These are phyloP conservation scores for Scleroderma citrinum DNA, from an alignment of 768 basidiomycete genomes.

Conservation along the genomic window DNA sequence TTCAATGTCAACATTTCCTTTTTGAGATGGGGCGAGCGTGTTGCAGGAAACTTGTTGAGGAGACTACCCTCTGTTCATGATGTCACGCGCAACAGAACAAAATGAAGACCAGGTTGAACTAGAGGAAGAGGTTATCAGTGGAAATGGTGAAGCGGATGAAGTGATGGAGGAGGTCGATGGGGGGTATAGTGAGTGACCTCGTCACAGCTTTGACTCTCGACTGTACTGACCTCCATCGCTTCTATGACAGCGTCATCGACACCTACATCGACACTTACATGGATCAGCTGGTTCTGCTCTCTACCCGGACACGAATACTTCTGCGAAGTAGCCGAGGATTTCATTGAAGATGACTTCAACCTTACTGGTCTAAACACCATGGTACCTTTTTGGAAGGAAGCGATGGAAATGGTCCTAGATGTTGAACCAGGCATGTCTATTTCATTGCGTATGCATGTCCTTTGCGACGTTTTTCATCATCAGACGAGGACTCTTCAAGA, in stretches of 20 bases:
- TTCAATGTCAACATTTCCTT: slow-evolving; percentile 21
- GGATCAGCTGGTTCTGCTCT: slow-evolving; percentile 96
- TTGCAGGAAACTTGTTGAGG: slow-evolving; percentile 10
- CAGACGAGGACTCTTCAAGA: slow-evolving; percentile 89
- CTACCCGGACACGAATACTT: slow-evolving; percentile 96
- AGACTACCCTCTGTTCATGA: slow-evolving; percentile 22
- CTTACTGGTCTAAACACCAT: slow-evolving; percentile 90
- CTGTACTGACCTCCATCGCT: slow-evolving; percentile 13
- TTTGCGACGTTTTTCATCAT: neutral
- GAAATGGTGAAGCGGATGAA: slow-evolving; percentile 61
- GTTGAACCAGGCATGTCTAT: slow-evolving; percentile 85
- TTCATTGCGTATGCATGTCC: slow-evolving; percentile 1
- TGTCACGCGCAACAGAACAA: slow-evolving; percentile 34
- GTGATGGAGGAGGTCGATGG: slow-evolving; percentile 66
- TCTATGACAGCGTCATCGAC: slow-evolving; percentile 68
- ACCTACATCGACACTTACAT: slow-evolving; percentile 86
- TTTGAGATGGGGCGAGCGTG: slow-evolving; percentile 16
- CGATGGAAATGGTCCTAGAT: slow-evolving; percentile 99
- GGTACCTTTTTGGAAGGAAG: slow-evolving; percentile 99
- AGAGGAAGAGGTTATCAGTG: slow-evolving; percentile 59
- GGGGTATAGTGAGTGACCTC: slow-evolving; percentile 66
- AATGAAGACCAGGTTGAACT: slow-evolving; percentile 47
- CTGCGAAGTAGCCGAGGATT: slow-evolving; percentile 96
- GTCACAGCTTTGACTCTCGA: slow-evolving; percentile 2
- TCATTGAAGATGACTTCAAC: slow-evolving; percentile 99